Percentiles rank a stretch among this genome's conserved stretches.
Conservation (phyloP, 371 early-diverging fungal species). For the Rhizopus sp. region DNA sequence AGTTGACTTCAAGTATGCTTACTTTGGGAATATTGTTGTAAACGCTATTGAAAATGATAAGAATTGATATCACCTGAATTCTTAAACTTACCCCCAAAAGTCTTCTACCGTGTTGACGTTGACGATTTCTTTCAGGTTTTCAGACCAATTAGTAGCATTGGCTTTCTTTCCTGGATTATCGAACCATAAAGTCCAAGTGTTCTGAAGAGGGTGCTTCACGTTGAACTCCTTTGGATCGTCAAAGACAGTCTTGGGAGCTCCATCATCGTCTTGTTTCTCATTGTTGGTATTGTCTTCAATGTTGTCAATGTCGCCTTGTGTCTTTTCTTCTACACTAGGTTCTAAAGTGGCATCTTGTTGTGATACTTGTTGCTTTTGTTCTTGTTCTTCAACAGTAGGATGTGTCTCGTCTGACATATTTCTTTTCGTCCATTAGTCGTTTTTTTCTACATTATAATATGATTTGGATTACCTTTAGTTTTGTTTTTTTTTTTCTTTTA, state of each 20-base stretch:
- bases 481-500: not conserved
- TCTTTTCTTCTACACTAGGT: not conserved
- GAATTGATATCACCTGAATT: not conserved
- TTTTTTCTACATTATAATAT: not conserved
- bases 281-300: not conserved
- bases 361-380: constrained; percentile 11
- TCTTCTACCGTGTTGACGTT: constrained; percentile 92
- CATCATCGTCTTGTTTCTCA: constrained; percentile 24
- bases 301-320: constrained; percentile 1
- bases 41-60: constrained; percentile 28
- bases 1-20: constrained; percentile 69
- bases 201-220: constrained; percentile 88
- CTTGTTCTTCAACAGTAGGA: constrained; percentile 17
- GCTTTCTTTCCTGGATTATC: constrained; percentile 84
- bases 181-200: constrained; percentile 94
- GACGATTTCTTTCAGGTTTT: constrained; percentile 84
- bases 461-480: not conserved
- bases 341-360: not conserved
- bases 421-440: constrained; percentile 9
- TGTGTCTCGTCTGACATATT: constrained; percentile 20
- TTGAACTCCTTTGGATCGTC: constrained; percentile 69
- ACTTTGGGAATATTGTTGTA: constrained; percentile 84
- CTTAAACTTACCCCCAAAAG: constrained; percentile 85
- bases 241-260: constrained; percentile 69
- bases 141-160: constrained; percentile 81